Evolutionary conservation across 345 rosid species (phyloP), one percentile per base, ranked within the genome.

Genomic region (Streptanthus diversifolius): DNA sequence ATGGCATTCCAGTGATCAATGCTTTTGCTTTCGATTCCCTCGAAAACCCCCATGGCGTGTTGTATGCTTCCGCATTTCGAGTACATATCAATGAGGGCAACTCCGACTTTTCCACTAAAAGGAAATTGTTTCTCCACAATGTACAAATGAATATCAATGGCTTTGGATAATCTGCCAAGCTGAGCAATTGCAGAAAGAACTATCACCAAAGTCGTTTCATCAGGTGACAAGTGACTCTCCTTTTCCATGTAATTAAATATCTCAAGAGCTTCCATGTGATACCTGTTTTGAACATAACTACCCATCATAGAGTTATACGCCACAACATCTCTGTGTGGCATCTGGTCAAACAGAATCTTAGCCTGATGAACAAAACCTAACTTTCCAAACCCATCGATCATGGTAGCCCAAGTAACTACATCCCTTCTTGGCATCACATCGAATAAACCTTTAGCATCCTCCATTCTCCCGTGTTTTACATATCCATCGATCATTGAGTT

Each of bases 1-100:
- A 85, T 82, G 3, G 88, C 84, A 66, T 86, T 87, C 91, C 89
- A 87, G 5, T 83, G 83, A 70, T 82, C 83, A 52, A 84, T 79
- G 43, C 62, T 83, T 58, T 75, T 87, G 35, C 70, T 78, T 68
- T 63, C 19, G 8, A 82, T 67, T 3, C 72, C 71, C 11, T 71
- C 43, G 47, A 87, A 87, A 61, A 85, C 76, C n/a, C 35, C n/a
- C 74, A 75, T 68, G 18, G 87, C 87, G 6, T 80, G 76, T 53
- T 85, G 77, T 49, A 87, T 70, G 70, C 74, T 73, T 37, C 91
- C 91, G 17, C 87, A 87, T 69, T 85, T 87, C 0, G 86, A 82
- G 67, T 82, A 85, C 86, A 83, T 80, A 43, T 87, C 87, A 53
- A 83, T 71, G 19, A 87, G 81, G 64, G 89, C 83, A 73, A 83